Evolutionary conservation across 352 stramenopile genomes (phyloP).

Genomic region (Blastocystis sp.): DNA sequence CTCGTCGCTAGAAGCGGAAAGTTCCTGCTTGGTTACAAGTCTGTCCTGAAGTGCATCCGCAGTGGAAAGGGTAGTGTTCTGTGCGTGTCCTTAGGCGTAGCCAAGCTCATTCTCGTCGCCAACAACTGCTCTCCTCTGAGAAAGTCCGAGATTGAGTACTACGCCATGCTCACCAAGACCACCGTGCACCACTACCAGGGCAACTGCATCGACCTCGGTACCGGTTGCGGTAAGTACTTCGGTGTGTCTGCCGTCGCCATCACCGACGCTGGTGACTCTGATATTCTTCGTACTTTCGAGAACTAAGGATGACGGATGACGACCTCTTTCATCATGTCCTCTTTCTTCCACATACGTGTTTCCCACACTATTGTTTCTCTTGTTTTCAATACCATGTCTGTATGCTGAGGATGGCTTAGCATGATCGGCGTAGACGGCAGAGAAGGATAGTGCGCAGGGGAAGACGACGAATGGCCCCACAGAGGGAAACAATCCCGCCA

Average conservation of each 20-base stretch:
- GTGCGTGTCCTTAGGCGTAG: background rate
- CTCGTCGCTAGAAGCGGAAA: constrained; percentile 99
- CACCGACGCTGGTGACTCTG: constrained; percentile 95
- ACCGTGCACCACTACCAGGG: constrained; percentile 96
- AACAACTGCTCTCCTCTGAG: constrained; percentile 96
- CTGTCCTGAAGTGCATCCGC: constrained; percentile 94
- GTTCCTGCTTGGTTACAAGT: constrained; percentile 97
- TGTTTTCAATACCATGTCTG: constrained; percentile 26
- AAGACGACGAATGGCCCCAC: background rate
- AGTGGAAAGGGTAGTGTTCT: constrained; percentile 78
- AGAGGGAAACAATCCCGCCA: background rate
- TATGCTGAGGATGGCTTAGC: too few relatives aligned
- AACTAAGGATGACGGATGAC: constrained; percentile 42
- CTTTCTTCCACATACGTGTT: constrained; percentile 27
- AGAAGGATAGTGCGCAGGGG: background rate
- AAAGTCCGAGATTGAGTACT: constrained; percentile 99
- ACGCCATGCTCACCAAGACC: constrained; percentile 98
- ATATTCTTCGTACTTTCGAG: constrained; percentile 87
- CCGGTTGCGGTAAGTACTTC: constrained; percentile 98
- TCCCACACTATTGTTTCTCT: constrained; percentile 16
- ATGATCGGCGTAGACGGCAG: background rate
- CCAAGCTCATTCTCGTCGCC: constrained; percentile 96
- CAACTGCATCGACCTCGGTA: constrained; percentile 97
- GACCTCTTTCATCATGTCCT: constrained; percentile 17
- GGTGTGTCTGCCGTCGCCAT: constrained; percentile 93